Evolutionary conservation across 1,284 basidiomycete species (phyloP).

Genomic region (Rhizoctonia solani): DNA sequence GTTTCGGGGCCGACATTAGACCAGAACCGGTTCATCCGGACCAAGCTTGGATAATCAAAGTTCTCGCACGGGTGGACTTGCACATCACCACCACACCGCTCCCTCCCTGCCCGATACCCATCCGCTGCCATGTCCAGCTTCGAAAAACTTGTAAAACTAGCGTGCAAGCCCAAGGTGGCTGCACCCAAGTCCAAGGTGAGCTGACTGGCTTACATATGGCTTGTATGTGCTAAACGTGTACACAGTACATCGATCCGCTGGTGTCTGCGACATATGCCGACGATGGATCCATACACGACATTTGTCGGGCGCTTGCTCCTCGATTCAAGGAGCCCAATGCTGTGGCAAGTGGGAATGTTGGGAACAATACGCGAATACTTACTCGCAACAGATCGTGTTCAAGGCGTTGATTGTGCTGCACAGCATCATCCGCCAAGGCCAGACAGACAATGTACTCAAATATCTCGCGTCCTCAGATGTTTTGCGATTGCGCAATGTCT

Average conservation of each 20-base stretch:
- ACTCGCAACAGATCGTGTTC: slow-evolving; percentile 76
- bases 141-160: slow-evolving; percentile 87
- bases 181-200: slow-evolving; percentile 89
- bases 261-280: slow-evolving; percentile 93
- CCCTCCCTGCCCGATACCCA: not conserved
- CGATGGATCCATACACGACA: slow-evolving; percentile 89
- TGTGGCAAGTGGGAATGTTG: slow-evolving; percentile 61
- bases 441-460: slow-evolving; percentile 87
- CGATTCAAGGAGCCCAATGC: slow-evolving; percentile 89
- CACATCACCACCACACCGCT: slow-evolving; percentile 25
- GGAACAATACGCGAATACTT: not conserved
- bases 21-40: not conserved
- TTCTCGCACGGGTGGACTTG: slow-evolving; percentile 15
- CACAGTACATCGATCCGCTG: slow-evolving; percentile 84
- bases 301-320: slow-evolving; percentile 82
- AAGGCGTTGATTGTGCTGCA: slow-evolving; percentile 95
- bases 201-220: slow-evolving; percentile 47
- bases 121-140: slow-evolving; percentile 34
- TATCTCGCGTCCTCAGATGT: slow-evolving; percentile 81
- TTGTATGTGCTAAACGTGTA: too few species aligned
- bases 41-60: slow-evolving; percentile 30
- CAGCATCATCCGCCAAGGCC: slow-evolving; percentile 91
- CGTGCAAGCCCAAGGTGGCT: slow-evolving; percentile 92
- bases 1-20: not conserved
- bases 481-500: slow-evolving; percentile 78